Base-by-base conservation (phyloP, 805 yeast species). In the Wickerhamomyces canadensis region DNA sequence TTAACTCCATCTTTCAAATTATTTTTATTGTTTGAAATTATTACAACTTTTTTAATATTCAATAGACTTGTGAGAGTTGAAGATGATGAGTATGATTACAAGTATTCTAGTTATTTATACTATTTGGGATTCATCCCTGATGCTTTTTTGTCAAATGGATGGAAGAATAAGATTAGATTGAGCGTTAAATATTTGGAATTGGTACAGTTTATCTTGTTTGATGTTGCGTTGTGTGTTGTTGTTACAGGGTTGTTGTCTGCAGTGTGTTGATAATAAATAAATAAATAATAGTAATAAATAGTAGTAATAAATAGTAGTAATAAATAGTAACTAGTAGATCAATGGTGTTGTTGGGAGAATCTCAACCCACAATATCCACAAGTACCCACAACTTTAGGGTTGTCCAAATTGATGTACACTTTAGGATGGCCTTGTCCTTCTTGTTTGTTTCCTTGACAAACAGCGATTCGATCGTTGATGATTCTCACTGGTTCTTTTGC, bases 341-440 rank as follows among this genome's bases (percentile, higher is more conserved):
- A 12, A 15, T 36, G 21, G 2, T 33, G 32, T 31, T 48, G 50
- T 43, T 48, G 50, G n/a, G 53, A 53, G 53, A 68, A 81, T 55
- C 82, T 71, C 51, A 76, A 67, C 4, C 88, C 88, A 63, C 95
- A 85, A 67, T 85, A 85, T 8, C 86, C 86, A 64, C 95, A 85
- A 15, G 83, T 67, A 35, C 77, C 74, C 12, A 84, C 71, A 43
- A 78, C 76, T 28, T 86, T 78, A 9, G 31, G 31, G 17, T 28
- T 28, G 58, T 85, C 95, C 55, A 86, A 71, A 60, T 84, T 84
- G 61, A 85, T 84, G 58, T 64, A 85, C 17, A 85, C 76, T 58
- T 80, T 82, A 31, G 95, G 95, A 58, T 85, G 95, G 15, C 95
- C 95, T 51, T 78, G 84, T 52, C 75, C 77, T 16, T 65, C 67